Conservation (phyloP, 2,329 filamentous ascomycete genomes). For the Annulohypoxylon truncatum region DNA sequence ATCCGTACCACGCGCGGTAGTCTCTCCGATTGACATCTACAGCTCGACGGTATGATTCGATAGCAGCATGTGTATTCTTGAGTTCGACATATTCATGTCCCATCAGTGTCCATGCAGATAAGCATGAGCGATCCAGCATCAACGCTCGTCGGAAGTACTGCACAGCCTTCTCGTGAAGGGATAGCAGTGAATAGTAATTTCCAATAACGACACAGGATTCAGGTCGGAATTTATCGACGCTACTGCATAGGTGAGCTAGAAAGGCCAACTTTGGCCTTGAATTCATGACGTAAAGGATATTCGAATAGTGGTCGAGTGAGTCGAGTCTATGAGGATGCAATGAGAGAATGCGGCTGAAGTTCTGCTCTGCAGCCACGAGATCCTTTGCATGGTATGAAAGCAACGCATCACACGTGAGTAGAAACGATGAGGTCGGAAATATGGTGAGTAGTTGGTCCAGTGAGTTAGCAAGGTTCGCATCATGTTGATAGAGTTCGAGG, state of each 20-base stretch:
- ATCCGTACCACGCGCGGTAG: conserved; percentile 96
- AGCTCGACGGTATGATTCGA: conserved; percentile 94
- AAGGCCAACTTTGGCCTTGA: conserved; percentile 90
- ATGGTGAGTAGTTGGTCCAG: conserved; percentile 83
- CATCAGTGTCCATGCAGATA: conserved; percentile 98
- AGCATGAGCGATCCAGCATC: conserved; percentile 87
- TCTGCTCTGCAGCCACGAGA: conserved; percentile 73
- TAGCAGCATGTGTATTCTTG: conserved; percentile 97
- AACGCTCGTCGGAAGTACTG: conserved; percentile 96
- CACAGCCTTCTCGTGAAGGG: conserved; percentile 96
- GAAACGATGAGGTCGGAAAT: conserved; percentile 88
- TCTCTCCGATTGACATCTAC: conserved; percentile 97
- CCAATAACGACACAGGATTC: conserved; percentile 97
- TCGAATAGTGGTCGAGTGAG: conserved; percentile 94
- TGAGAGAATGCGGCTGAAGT: conserved; percentile 84
- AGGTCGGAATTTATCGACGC: conserved; percentile 93
- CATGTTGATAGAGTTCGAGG: conserved; percentile 91
- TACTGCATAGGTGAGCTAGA: conserved; percentile 88
- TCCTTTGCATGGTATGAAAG: conserved; percentile 92
- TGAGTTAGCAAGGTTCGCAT: conserved; percentile 76
- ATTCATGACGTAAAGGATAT: conserved; percentile 94
- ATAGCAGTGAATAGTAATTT: conserved; percentile 95
- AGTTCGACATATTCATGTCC: conserved; percentile 98
- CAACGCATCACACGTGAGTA: conserved; percentile 89
- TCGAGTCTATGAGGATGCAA: conserved; percentile 81